Evolutionary conservation across 352 stramenopile species (phyloP), one percentile per base, ranked within the genome.

Genomic region (Elongisporangium undulatum): DNA sequence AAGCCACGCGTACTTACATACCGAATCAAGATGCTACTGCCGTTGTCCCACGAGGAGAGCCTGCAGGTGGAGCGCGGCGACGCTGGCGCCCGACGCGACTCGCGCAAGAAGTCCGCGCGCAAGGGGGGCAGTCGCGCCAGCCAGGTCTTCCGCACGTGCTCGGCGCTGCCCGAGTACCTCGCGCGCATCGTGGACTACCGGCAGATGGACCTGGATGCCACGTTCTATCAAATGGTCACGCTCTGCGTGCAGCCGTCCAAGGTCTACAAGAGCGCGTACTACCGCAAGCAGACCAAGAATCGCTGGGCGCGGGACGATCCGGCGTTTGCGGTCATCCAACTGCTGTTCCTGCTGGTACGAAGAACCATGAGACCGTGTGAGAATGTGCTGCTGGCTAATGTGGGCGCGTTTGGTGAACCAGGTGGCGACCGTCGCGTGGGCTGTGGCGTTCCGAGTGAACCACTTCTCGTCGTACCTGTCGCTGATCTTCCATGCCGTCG

Each of bases 251-350:
- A 92, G 60, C 87, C 87, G 2, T 64, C 79, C 29, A 96, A 96
- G 64, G 87, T 96, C 34, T 96, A 92, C 70, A 92, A 92, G 65
- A 94, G 83, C 61, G 82, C 82, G 1, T 92, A 92, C 61, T 94
- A 92, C 63, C 82, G 82, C 57, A 92, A 92, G 61, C 82, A 99
- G 74, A 99, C 96, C 24, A 99, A 99, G 80, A 99, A 99, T 71
- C 96, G 98, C 52, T 99, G 97, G 97, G 96, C 97, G 17, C 75
- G 97, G 53, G 97, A 99, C 67, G 94, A 98, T 67, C 94, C 94
- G 7, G 97, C 96, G 4, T 99, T 99, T 81, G 90, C 91, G 5
- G 94, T 98, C 41, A 89, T 99, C 49, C 94, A 99, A 72, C 75
- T 96, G 48, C 63, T 94, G 21, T 98, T 99, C 69, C 66, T 99